Conservation (phyloP, 805 yeast genomes). For the Millerozyma miso region DNA sequence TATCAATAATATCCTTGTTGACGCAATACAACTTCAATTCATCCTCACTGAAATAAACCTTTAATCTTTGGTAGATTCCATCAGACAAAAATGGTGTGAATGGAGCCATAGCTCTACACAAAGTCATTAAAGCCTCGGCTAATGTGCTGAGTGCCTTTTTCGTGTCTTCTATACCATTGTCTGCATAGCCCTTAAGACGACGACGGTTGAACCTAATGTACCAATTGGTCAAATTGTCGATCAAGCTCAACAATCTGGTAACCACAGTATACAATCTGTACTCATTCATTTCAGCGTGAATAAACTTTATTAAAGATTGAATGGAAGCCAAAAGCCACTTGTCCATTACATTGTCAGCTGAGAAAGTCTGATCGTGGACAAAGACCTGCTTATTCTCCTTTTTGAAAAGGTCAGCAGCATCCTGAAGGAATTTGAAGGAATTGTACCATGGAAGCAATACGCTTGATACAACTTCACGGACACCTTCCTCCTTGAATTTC, state of each 20-base stretch:
- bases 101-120: conserved; percentile 97
- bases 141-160: conserved; percentile 83
- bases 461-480: conserved; percentile 92
- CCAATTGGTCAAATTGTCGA: conserved; percentile 97
- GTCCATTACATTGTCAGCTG: conserved; percentile 90
- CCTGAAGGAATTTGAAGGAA: conserved; percentile 93
- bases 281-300: conserved; percentile 84
- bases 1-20: conserved; percentile 48
- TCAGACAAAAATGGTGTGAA: conserved; percentile 97
- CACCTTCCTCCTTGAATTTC: conserved; percentile 98
- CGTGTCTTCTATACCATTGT: conserved; percentile 80
- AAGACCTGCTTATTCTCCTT: conserved; percentile 71
- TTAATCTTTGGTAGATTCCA: conserved; percentile 75
- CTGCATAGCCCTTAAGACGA: conserved; percentile 85
- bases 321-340: conserved; percentile 95
- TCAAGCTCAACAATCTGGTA: conserved; percentile 80
- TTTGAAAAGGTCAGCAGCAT: conserved; percentile 79
- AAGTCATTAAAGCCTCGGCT: conserved; percentile 82
- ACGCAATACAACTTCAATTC: conserved; percentile 43
- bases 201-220: conserved; percentile 97
- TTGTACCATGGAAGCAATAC: conserved; percentile 99
- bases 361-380: conserved; percentile 60
- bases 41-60: conserved; percentile 55
- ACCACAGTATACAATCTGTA: conserved; percentile 95
- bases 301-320: conserved; percentile 82